A percentile compares a stretch with the other conserved stretches of the same genome.
phyloP scores from a whole-genome alignment of 805 yeast species.

The Suhomyces tanzawaensis region DNA sequence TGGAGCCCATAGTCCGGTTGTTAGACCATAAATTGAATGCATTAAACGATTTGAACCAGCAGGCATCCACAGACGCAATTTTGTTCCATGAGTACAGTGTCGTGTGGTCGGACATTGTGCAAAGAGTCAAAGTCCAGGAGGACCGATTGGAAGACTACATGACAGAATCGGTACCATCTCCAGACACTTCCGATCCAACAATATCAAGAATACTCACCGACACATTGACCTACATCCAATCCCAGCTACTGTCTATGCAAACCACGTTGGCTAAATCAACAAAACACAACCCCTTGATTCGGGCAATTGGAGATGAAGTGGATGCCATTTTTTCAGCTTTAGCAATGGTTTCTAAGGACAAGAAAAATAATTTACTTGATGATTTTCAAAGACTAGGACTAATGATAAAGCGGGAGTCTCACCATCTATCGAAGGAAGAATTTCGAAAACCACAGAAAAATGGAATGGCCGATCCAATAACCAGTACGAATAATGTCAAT shows the following conservation, averaged over 20 bases:
- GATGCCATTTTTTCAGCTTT: conserved; percentile 18
- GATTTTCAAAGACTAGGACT: conserved; percentile 9
- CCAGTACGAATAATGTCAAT: background rate
- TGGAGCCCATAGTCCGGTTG: conserved; percentile 31
- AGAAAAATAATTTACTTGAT: too few species aligned
- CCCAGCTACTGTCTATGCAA: background rate
- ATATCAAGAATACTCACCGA: conserved; percentile 5
- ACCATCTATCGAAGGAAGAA: too few species aligned
- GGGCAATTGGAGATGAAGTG: conserved; percentile 21
- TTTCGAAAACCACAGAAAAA: conserved; percentile 1
- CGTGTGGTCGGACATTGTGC: conserved; percentile 28
- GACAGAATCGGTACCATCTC: conserved; percentile 8
- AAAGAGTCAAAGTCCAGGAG: conserved; percentile 26
- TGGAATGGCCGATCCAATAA: background rate
- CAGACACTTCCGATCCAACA: conserved; percentile 6
- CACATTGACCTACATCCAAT: conserved; percentile 6
- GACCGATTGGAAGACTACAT: conserved; percentile 16
- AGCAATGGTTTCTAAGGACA: conserved; percentile 9
- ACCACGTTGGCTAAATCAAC: background rate
- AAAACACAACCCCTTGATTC: conserved; percentile 8
- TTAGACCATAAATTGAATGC: conserved; percentile 30
- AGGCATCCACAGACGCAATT: conserved; percentile 26
- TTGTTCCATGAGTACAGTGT: conserved; percentile 25
- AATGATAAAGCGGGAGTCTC: too few species aligned
- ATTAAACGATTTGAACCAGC: conserved; percentile 20